Percentiles rank a stretch among this genome's conserved stretches.
phyloP scores from a whole-genome alignment of 257 asterid species.

The Knoxia roxburghii region DNA sequence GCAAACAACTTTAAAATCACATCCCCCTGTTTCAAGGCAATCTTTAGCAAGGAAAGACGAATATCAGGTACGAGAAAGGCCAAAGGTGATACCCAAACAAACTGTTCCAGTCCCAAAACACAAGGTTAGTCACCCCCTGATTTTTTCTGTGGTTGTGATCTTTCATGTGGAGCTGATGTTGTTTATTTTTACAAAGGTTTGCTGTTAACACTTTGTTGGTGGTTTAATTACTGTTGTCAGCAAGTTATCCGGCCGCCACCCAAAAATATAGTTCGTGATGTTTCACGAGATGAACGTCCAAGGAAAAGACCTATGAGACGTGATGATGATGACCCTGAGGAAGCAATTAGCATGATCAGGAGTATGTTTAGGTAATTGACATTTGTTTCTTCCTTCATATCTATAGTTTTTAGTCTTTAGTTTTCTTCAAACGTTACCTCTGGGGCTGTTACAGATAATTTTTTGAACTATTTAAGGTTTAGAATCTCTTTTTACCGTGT shows the following conservation, averaged over 20 bases:
- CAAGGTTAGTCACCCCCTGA: conserved; percentile 21
- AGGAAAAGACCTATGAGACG: conserved; percentile 48
- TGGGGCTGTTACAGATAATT: neutral
- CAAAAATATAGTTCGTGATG: conserved; percentile 29
- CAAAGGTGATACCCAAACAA: conserved; percentile 37
- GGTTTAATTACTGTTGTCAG: conserved; percentile 8
- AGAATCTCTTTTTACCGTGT: neutral
- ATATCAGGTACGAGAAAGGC: conserved; percentile 38
- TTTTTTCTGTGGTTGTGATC: neutral
- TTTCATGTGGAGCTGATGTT: neutral
- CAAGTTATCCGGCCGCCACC: conserved; percentile 48
- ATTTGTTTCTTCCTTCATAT: neutral
- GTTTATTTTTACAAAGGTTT: neutral
- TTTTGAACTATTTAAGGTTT: neutral
- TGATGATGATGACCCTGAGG: conserved; percentile 41
- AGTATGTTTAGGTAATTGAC: conserved; percentile 49
- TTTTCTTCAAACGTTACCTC: neutral
- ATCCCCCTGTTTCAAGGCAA: conserved; percentile 38
- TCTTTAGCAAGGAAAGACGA: conserved; percentile 33
- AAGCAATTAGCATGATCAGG: conserved; percentile 47
- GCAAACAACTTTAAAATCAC: conserved; percentile 33
- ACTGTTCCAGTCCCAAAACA: conserved; percentile 29
- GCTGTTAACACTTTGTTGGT: neutral
- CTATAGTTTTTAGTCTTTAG: neutral
- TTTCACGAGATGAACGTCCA: conserved; percentile 32